Percentiles rank a stretch among this genome's conserved stretches.
These are phyloP conservation scores for Croton setiger DNA, from an alignment of 441 rosid genomes.

Conservation along the genomic window DNA sequence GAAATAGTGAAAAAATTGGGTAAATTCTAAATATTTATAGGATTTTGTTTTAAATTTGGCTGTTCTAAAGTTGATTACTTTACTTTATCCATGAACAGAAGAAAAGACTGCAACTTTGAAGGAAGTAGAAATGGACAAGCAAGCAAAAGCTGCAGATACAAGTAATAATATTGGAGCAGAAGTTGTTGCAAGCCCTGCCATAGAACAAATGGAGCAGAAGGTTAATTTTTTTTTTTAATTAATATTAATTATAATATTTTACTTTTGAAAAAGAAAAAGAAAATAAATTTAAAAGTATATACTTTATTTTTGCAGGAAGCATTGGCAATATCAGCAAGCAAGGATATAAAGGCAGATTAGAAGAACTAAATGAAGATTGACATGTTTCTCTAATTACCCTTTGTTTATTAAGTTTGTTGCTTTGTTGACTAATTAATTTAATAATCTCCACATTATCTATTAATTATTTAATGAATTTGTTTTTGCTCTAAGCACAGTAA, in stretches of 20 bases:
- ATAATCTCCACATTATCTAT: neutral
- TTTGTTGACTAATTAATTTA: neutral
- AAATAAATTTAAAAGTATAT: neutral
- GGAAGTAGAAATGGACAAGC: conserved; percentile 24
- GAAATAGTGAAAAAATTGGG: no score
- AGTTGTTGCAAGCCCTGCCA: conserved; percentile 12
- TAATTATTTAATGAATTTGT: neutral
- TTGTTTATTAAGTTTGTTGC: neutral
- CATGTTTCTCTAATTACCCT: neutral
- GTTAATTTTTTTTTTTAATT: conserved; percentile 13
- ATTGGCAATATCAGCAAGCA: conserved; percentile 9
- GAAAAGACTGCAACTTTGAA: conserved; percentile 17
- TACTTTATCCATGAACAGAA: conserved; percentile 1
- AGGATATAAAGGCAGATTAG: conserved; percentile 20
- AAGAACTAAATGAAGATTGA: no score
- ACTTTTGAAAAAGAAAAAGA: no score
- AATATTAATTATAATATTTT: no score
- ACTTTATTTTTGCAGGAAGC: conserved; percentile 21
- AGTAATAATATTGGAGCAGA: conserved; percentile 19
- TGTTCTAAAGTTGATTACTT: neutral
- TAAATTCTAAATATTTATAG: no score
- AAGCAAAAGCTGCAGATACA: conserved; percentile 9
- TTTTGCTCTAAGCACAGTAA: neutral
- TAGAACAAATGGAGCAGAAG: conserved; percentile 11
- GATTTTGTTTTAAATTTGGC: neutral